Evolutionary conservation across 495 filamentous ascomycete species (phyloP).

Genomic region (Xylaria curta): DNA sequence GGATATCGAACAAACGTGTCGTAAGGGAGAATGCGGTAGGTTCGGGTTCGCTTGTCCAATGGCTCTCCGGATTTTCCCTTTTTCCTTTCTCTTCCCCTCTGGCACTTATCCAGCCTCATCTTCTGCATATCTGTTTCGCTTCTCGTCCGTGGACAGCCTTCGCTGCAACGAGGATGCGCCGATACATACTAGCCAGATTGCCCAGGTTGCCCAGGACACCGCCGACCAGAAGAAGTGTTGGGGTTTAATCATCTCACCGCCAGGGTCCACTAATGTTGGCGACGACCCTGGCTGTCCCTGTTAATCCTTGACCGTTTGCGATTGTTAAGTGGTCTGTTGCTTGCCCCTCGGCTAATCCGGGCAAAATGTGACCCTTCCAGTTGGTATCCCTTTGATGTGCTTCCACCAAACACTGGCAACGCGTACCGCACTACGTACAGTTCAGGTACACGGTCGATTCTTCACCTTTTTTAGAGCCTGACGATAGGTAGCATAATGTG

Average conservation of each 20-base stretch:
- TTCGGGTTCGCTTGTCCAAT: not conserved
- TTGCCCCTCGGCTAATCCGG: slow-evolving; percentile 19
- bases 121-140: not conserved
- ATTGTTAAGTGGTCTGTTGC: slow-evolving; percentile 6
- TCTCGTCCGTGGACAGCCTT: not conserved
- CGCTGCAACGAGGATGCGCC: not conserved
- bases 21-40: not conserved
- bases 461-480: not conserved
- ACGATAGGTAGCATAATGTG: not conserved
- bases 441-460: slow-evolving; percentile 1
- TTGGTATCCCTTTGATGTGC: not conserved
- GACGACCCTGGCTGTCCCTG: slow-evolving; percentile 15
- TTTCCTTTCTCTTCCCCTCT: not conserved
- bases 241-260: slow-evolving; percentile 23
- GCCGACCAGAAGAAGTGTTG: not conserved
- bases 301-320: slow-evolving; percentile 7
- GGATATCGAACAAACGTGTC: not conserved
- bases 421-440: not conserved
- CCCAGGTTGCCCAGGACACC: not conserved
- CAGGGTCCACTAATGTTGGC: slow-evolving; percentile 8
- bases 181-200: slow-evolving; percentile 7
- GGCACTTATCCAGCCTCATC: not conserved
- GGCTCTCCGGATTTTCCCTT: not conserved
- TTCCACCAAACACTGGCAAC: not conserved
- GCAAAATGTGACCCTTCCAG: slow-evolving; percentile 17